Evolutionary conservation across 441 rosid species (phyloP), one percentile per base, ranked within the genome.

Genomic region (Populus hybrid): DNA sequence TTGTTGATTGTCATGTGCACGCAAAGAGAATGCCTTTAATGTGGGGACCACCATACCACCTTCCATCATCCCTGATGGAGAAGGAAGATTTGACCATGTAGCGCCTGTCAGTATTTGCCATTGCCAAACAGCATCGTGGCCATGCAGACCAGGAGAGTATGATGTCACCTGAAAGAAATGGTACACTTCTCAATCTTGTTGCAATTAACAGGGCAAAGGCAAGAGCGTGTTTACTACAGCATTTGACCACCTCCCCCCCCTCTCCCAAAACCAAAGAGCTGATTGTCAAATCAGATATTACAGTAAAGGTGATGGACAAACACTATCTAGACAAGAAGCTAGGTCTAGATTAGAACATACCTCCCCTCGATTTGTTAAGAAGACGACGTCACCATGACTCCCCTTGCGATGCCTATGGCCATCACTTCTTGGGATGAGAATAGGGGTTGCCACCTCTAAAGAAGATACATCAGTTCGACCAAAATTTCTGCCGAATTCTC

Each of bases 281-380:
- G 16, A 11, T 40, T 40, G 12, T 40, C 11, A 40, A 40, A 40
- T 40, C 50, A 12, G 12, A 3, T 40, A 40, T 14, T 40, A 10
- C 50, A 40, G 50, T 40, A 18, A 34, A 59, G 23, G 68, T 10
- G 53, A 34, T 7, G 70, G 57, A 26, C 21, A 28, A 76, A 64
- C 66, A 30, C 12, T 32, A 5, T 67, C 68, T 32, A 5, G 30
- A 21, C 57, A 64, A 28, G 70, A 57, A 59, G 61, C 59, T 14
- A 32, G 24, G 21, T 16, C 21, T 57, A 2, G n/a, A 26, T 23
- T 30, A 70, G 3, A 69, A 20, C 87, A 81, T 90, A 97, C 99
- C 99, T 97, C 99, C 76, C 99, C 99, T 71, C 95, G 95, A 72
- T 88, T 97, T 32, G 99, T 93, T 85, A 93, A 88, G 90, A 97